Percentiles rank a stretch among this genome's conserved stretches.
Conservation (phyloP, 805 yeast species). For the Cyberlindnera suaveolens region DNA sequence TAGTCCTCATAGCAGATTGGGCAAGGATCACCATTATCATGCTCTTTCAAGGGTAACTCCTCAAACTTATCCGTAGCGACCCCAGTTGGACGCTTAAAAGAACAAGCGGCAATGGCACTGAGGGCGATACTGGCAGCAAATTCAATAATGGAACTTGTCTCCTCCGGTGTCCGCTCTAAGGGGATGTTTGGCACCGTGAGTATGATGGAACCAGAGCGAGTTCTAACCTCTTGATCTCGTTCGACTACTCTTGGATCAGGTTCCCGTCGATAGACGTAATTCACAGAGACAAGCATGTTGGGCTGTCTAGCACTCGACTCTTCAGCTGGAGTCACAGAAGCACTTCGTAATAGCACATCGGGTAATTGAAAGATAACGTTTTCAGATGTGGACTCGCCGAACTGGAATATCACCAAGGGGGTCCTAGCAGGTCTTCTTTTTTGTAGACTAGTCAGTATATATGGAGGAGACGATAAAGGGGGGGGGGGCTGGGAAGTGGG, state of each 20-base stretch:
- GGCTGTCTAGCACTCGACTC: slow-evolving; percentile 1
- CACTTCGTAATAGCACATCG: slow-evolving; percentile 1
- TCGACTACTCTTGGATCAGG: neutral
- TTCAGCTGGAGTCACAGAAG: neutral
- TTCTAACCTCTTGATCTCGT: neutral
- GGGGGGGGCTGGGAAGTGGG: neutral
- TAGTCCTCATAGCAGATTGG: slow-evolving; percentile 60
- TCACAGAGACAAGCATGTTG: slow-evolving; percentile 35
- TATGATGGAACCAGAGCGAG: slow-evolving; percentile 50
- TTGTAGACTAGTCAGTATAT: neutral
- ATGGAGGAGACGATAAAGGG: neutral
- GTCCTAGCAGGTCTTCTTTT: neutral
- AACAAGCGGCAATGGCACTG: slow-evolving; percentile 48
- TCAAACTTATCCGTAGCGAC: slow-evolving; percentile 48
- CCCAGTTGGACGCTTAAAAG: slow-evolving; percentile 34
- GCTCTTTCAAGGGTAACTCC: slow-evolving; percentile 35
- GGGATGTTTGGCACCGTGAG: slow-evolving; percentile 65
- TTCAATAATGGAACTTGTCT: slow-evolving; percentile 51
- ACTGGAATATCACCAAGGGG: slow-evolving; percentile 18
- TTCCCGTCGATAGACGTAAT: slow-evolving; percentile 27
- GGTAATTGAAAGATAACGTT: slow-evolving; percentile 12
- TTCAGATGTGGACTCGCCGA: slow-evolving; percentile 14
- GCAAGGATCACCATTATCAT: slow-evolving; percentile 36
- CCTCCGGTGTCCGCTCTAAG: slow-evolving; percentile 48
- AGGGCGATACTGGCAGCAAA: slow-evolving; percentile 68